Evolutionary conservation across 805 yeast species (phyloP), one percentile per base, ranked within the genome.

Genomic region (Saturnispora gosingensis): DNA sequence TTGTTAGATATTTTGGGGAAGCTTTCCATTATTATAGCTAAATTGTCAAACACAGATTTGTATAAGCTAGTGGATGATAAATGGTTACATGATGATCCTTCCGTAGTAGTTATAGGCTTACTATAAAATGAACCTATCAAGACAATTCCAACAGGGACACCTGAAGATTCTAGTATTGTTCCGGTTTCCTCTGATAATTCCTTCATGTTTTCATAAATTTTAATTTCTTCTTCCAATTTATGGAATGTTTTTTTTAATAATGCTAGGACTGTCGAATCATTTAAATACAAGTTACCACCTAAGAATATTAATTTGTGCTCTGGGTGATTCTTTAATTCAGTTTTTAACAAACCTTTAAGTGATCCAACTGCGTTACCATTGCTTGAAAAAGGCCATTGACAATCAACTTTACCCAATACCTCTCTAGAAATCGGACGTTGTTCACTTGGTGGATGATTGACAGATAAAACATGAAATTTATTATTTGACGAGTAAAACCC

Each of bases 401-500:
- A 83, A 65, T 93, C 98, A 24, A 87, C 59, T 57, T 84, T 77
- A 1, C 96, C 98, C 54, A 81, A 81, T 1, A 83, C 82, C 25
- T 85, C 90, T 51, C 81, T 61, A 1, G 95, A 74, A 0, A 62
- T 66, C 8, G 75, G 81, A 53, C 97, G 73, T 56, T 77, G 72
- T 63, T 93, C 99, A 3, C 88, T 83, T 0, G 93, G 89, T 3
- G 99, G 98, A 54, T 88, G 96, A 3, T 85, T 84, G 48, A 93
- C 74, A 4, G 84, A 76, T 28, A 85, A 75, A 1, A 85, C 95
- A 57, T 83, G 81, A 62, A 93, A 89, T 46, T 76, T 81, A 2
- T 82, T 80, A 16, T 80, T 77, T 3, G 83, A 81, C 15, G 82
- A 80, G 62, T 88, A 88, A 16, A 87, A 80, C 16, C 99, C 99